Evolutionary conservation across 2,329 filamentous ascomycete genomes (phyloP).

Genomic region (Chaetomium sp.): DNA sequence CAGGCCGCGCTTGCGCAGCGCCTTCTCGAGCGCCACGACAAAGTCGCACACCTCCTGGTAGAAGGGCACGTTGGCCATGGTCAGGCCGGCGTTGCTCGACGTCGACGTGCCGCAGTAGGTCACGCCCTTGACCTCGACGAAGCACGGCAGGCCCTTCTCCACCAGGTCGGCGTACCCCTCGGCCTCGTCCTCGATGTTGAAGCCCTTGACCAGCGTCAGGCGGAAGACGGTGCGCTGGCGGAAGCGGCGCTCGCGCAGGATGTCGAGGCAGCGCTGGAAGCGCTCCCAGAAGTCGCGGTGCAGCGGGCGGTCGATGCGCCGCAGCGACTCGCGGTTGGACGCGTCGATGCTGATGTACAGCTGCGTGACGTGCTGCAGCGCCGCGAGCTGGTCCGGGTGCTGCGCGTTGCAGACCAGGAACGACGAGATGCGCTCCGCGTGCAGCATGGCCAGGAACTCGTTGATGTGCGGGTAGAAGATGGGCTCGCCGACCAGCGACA

Average conservation of each 20-base stretch:
- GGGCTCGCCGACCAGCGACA: conserved; percentile 93
- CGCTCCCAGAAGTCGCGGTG: conserved; percentile 98
- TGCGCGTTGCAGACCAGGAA: conserved; percentile 98
- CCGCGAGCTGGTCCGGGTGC: conserved; percentile 85
- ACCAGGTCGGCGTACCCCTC: conserved; percentile 88
- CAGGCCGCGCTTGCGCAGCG: conserved; percentile 70
- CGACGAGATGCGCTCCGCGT: conserved; percentile 82
- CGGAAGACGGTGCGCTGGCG: conserved; percentile 92
- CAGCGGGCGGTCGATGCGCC: conserved; percentile 86
- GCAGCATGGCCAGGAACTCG: conserved; percentile 80
- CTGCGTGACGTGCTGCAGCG: conserved; percentile 84
- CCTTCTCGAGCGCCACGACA: conserved; percentile 71
- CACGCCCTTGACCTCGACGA: conserved; percentile 94
- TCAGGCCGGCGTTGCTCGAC: conserved; percentile 79
- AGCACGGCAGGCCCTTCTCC: conserved; percentile 82
- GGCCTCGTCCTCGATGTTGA: conserved; percentile 94
- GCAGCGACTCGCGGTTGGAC: conserved; percentile 82
- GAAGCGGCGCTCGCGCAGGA: conserved; percentile 79
- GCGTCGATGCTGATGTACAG: conserved; percentile 97
- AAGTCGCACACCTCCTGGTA: conserved; percentile 89
- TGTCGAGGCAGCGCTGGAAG: conserved; percentile 87
- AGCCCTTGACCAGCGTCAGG: conserved; percentile 93
- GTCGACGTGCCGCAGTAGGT: conserved; percentile 94
- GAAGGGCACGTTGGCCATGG: conserved; percentile 97
- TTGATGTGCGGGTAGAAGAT: conserved; percentile 99